Conservation (phyloP, 495 filamentous ascomycete genomes). For the Xylaria grammica region DNA sequence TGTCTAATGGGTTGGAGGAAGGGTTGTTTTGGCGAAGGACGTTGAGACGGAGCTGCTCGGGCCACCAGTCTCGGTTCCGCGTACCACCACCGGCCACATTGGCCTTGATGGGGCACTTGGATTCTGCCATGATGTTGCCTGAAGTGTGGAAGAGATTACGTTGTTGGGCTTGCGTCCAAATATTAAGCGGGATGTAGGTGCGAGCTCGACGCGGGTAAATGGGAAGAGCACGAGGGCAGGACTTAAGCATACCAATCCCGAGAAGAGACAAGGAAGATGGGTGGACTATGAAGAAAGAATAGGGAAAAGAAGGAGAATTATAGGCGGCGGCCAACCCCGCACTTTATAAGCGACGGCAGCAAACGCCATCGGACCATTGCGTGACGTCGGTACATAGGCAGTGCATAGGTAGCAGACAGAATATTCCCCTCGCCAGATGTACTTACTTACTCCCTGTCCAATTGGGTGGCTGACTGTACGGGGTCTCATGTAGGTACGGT, state of each 20-base stretch:
- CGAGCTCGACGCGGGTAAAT: background rate
- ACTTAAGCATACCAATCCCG: background rate
- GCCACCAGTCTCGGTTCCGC: conserved; percentile 73
- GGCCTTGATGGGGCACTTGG: conserved; percentile 58
- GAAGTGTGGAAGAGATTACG: conserved; percentile 1
- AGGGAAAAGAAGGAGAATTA: background rate
- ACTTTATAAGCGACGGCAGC: conserved; percentile 16
- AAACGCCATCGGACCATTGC: conserved; percentile 9
- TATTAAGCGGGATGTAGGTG: background rate
- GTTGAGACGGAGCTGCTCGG: conserved; percentile 64
- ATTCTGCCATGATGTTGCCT: conserved; percentile 22
- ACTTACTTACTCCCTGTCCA: background rate
- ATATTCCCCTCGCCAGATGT: background rate
- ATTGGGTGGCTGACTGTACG: background rate
- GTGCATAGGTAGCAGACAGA: background rate
- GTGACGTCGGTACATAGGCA: conserved; percentile 14
- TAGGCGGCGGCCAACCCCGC: conserved; percentile 18
- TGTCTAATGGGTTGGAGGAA: conserved; percentile 61
- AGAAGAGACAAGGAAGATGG: background rate
- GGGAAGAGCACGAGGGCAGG: background rate
- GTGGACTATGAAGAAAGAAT: background rate
- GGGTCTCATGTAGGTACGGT: background rate
- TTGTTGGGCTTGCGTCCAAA: background rate
- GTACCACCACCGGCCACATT: conserved; percentile 67
- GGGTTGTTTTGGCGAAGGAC: conserved; percentile 73